Evolutionary conservation across 768 basidiomycete species (phyloP), one percentile per base, ranked within the genome.

Genomic region (button mushroom (Agaricus bisporus)): DNA sequence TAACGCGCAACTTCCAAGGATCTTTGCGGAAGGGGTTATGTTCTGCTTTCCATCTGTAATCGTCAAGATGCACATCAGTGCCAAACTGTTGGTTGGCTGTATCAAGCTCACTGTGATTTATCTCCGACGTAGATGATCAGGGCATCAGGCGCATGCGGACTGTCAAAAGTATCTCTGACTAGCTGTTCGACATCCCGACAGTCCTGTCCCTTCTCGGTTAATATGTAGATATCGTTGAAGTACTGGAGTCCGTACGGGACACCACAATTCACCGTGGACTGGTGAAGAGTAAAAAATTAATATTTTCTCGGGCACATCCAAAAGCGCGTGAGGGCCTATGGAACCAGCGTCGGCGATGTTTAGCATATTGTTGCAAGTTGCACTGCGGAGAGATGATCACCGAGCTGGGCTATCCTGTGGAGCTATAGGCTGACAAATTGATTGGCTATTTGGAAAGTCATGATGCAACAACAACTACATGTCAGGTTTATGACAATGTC

Each of bases 251-350:
- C 76, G 44, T 59, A 89, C 88, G 22, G 84, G 78, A 63, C 88
- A 90, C 88, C 88, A 90, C 63, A 83, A 66, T 50, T 70, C 64
- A 25, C 82, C 86, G 54, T 79, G 73, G 1, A 81, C 75, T 47
- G 82, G 70, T 17, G 85, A 87, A 9, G 87, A 78, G 57, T 83
- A 88, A 64, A 90, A 88, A n/a, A 91, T 69, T 25, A 88, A 50
- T 55, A 75, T 87, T 14, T 70, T 62, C 39, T 82, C 80, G n/a
- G 73, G 67, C 9, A 70, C 72, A 28, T 68, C 62, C 51, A 66
- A 58, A 18, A 81, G 67, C 2, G 72, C 67, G 25, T 55, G 49
- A 26, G 68, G 67, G 39, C 76, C 69, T 18, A 70, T 66, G 15
- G 68, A 64, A 20, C 59, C 60, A 26, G 50, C 11, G 39, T 73